Evolutionary conservation across 768 basidiomycete genomes (phyloP), one percentile per base, ranked within the genome.

Genomic region (Collybia sordida): DNA sequence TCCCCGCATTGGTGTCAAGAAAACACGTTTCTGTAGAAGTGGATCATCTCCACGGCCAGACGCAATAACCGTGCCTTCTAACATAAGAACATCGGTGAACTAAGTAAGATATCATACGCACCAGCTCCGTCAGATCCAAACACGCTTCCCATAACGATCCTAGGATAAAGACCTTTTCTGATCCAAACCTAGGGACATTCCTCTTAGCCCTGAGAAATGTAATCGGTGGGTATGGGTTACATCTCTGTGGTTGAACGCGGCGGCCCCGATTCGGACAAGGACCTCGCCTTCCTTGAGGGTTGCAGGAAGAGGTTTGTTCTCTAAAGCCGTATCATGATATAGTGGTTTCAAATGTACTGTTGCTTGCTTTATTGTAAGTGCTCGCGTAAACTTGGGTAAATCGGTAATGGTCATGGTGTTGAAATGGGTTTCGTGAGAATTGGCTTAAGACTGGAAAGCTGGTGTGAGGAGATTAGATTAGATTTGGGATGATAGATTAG

Each of bases 61-160:
- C 2, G 81, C 83, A 19, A 90, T 62, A 7, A 92, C 83, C 3
- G 69, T 73, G 9, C 89, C 89, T 90, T 24, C 12, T 5, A 7
- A 23, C 21, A 37, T 39, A 28, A 15, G 15, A 42, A 15, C 24
- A 21, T 6, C 17, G 14, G 40, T n/a, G n/a, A n/a, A n/a, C 14
- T 21, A 17, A 24, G 11, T 35, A 40, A 12, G n/a, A 17, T 15
- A 23, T 24, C 42, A 19, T 43, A 53, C 74, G 45, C 51, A 85
- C 89, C 90, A 64, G 85, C 88, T 19, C 85, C 89, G 56, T 92
- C 90, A 21, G 82, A 75, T 12, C 89, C 90, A 8, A 88, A 75
- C 15, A 82, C 78, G 46, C 71, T 79, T 15, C 81, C 88, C 24
- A 79, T 63, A 2, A 65, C 67, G 39, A 90, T 83, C 7, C 72